Evolutionary conservation across 2,329 filamentous ascomycete species (phyloP), one percentile per base, ranked within the genome.

Genomic region (Trichothecium roseum): DNA sequence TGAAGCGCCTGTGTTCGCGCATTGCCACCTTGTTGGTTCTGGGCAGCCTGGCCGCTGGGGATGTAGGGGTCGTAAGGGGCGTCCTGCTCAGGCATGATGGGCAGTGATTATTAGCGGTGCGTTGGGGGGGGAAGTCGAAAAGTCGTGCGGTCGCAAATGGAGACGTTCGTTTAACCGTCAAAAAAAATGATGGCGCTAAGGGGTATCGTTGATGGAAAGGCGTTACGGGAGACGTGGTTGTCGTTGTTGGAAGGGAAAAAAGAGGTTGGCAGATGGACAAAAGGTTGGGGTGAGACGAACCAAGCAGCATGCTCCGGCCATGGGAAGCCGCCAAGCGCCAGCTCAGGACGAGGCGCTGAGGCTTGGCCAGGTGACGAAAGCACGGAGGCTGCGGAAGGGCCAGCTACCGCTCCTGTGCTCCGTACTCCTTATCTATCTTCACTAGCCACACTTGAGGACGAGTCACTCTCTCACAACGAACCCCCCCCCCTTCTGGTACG

Each of bases 51-150:
- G 61, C 77, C 78, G 56, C 74, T 76, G 55, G 85, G 85, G 60
- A 89, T 88, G 66, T 91, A 93, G 44, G 85, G 85, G 64, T 93
- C 85, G 63, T 93, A 93, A 48, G 84, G 84, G 55, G 70, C 63
- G 40, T 72, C 67, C 47, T 67, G 61, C 53, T 62, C 63, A 48
- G 71, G 62, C 71, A 75, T 75, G 50, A 45, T 62, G 49, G 36
- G 28, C 28, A 31, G 28, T 6, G 9, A 24, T 24, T 24, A 24
- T 24, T 24, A 6, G 10, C 10, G 10, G 20, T 24, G 43, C 41
- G 47, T 32, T 30, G 36, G 28, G 35, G 30, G 31, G 36, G 35
- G 38, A 42, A 40, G 29, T 30, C n/a, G 15, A 9, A 18, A 35
- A 27, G 17, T 35, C 18, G n/a, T 28, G 22, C 12, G 20, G 28